Evolutionary conservation across 2,329 filamentous ascomycete genomes (phyloP).

Genomic region (Trichoderma aggressivum): DNA sequence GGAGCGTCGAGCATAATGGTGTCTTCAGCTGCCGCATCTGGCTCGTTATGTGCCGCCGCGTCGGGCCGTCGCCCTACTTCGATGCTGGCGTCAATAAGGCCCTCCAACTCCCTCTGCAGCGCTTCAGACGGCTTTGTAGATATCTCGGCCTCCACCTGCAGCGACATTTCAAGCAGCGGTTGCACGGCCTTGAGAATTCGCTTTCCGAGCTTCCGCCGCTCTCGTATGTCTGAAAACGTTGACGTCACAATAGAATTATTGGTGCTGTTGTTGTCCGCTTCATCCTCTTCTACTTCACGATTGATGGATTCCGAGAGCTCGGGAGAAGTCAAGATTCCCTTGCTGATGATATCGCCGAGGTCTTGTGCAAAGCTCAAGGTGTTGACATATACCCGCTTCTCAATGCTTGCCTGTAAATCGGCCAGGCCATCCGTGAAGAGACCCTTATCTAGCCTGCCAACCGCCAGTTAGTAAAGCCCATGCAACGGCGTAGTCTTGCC

Average conservation of each 20-base stretch:
- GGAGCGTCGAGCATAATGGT: conserved; percentile 52
- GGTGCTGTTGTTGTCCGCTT: conserved; percentile 31
- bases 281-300: conserved; percentile 32
- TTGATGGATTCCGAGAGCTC: conserved; percentile 28
- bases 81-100: conserved; percentile 66
- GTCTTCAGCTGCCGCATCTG: conserved; percentile 41
- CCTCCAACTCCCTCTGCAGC: conserved; percentile 70
- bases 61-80: conserved; percentile 48
- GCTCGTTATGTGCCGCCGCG: conserved; percentile 34
- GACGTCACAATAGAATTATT: conserved; percentile 49
- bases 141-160: conserved; percentile 79
- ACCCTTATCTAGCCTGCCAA: conserved; percentile 59
- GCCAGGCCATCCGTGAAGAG: conserved; percentile 54
- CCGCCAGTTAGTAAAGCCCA: conserved; percentile 34
- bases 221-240: conserved; percentile 66
- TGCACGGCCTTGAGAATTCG: conserved; percentile 83
- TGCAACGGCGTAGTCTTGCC: background rate
- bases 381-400: conserved; percentile 56
- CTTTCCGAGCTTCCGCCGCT: conserved; percentile 81
- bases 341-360: conserved; percentile 52
- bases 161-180: conserved; percentile 69
- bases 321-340: conserved; percentile 47
- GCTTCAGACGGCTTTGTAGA: conserved; percentile 66
- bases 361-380: conserved; percentile 56
- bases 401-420: conserved; percentile 50